phyloP scores from a whole-genome alignment of 2,329 filamentous ascomycete genomes.

The Aspergillus versicolor region DNA sequence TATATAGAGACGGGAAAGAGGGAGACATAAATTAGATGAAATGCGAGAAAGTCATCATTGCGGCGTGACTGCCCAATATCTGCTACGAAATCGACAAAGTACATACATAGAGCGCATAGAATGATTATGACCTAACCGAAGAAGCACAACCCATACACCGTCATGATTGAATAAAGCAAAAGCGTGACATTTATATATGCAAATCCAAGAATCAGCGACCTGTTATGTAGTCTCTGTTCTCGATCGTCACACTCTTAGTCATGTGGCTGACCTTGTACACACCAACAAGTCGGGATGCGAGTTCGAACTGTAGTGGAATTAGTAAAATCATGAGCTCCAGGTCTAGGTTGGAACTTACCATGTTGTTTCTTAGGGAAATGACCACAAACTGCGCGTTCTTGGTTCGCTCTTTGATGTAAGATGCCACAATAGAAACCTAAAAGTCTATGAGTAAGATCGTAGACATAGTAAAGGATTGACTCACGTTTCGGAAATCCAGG shows the following conservation, averaged over 20 bases:
- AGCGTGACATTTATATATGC: neutral
- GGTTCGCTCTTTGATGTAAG: slow-evolving; percentile 98
- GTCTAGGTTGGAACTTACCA: slow-evolving; percentile 50
- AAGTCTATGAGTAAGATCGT: slow-evolving; percentile 11
- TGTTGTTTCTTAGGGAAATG: slow-evolving; percentile 96
- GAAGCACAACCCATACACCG: slow-evolving; percentile 6
- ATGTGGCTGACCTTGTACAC: slow-evolving; percentile 99
- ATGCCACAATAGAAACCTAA: slow-evolving; percentile 93
- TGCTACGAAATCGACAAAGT: slow-evolving; percentile 2
- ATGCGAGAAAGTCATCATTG: neutral
- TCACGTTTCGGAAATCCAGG: slow-evolving; percentile 94
- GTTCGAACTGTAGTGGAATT: slow-evolving; percentile 66
- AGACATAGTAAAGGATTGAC: slow-evolving; percentile 39
- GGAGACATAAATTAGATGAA: neutral
- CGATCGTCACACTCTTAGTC: slow-evolving; percentile 88
- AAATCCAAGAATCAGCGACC: slow-evolving; percentile 27
- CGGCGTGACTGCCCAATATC: neutral
- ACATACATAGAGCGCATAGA: neutral
- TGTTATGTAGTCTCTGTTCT: slow-evolving; percentile 74
- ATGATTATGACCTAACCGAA: neutral
- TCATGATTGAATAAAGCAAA: slow-evolving; percentile 7
- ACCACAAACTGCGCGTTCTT: slow-evolving; percentile 99
- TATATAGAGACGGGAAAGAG: neutral
- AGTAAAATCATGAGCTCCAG: neutral
- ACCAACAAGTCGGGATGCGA: slow-evolving; percentile 89